Percentiles rank a stretch among this genome's conserved stretches.
Evolutionary conservation across 768 basidiomycete species (phyloP).

Genomic region (Amanita rubescens): DNA sequence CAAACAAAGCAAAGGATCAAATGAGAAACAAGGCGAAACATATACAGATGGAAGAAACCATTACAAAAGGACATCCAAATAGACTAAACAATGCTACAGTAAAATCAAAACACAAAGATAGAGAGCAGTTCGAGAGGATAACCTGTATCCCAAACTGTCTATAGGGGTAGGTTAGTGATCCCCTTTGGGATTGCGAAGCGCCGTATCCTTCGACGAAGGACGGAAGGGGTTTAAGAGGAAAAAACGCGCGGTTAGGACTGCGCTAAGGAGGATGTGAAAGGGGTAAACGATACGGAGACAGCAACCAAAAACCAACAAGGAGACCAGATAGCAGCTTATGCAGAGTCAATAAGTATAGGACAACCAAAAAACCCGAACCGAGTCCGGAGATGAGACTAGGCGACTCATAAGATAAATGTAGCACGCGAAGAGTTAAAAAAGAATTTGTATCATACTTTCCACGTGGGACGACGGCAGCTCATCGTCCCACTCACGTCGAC

Average conservation of each 20-base stretch:
- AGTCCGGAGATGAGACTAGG: neutral
- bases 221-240: neutral
- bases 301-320: neutral
- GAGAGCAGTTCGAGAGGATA: neutral
- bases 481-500: conserved; percentile 3
- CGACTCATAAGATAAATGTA: neutral
- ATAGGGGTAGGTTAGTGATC: neutral
- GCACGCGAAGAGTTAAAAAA: neutral
- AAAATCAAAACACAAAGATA: neutral
- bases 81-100: neutral
- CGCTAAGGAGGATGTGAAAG: neutral
- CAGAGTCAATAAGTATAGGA: conserved; percentile 6
- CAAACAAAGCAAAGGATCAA: neutral
- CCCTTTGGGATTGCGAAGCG: neutral
- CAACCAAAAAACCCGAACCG: neutral
- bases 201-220: neutral
- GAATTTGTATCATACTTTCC: neutral
- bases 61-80: no score
- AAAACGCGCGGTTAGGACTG: neutral
- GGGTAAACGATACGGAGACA: neutral
- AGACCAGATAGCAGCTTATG: neutral
- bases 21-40: no score
- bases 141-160: conserved; percentile 1
- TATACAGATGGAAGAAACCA: no score
- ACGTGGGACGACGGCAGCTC: neutral